These are phyloP conservation scores for Aspergillus fischeri DNA, from an alignment of 2,329 filamentous ascomycete species.

Conservation along the genomic window DNA sequence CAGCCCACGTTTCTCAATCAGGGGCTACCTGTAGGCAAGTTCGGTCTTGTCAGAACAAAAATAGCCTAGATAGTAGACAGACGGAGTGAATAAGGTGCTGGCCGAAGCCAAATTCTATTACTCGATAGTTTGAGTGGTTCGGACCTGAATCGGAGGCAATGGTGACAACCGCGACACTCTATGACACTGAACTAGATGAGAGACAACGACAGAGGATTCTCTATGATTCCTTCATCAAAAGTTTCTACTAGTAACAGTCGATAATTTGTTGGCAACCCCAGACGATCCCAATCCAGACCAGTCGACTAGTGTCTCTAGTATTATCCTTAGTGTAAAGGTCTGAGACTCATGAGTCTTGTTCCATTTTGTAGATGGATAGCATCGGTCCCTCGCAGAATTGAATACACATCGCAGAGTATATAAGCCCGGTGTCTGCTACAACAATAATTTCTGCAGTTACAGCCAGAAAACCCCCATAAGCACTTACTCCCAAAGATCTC, in stretches of 20 bases:
- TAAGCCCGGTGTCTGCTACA: not conserved
- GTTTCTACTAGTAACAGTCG: not conserved
- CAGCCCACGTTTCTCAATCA: not conserved
- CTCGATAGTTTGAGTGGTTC: not conserved
- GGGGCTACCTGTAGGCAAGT: not conserved
- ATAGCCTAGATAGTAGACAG: not conserved
- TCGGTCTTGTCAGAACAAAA: not conserved
- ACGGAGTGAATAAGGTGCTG: not conserved
- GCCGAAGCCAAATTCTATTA: not conserved
- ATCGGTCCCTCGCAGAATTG: no score
- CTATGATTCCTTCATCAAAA: not conserved
- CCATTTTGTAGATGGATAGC: no score
- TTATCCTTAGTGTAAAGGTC: not conserved
- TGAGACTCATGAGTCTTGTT: not conserved
- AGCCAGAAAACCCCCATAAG: not conserved
- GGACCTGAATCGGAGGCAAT: not conserved
- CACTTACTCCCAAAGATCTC: not conserved
- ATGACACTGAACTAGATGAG: no score
- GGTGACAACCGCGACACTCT: not conserved
- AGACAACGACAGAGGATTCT: not conserved
- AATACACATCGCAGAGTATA: not conserved
- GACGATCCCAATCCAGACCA: conserved; percentile 16
- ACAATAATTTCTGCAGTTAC: not conserved
- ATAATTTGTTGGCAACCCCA: conserved; percentile 10
- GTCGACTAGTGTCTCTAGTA: not conserved